Evolutionary conservation across 2,329 filamentous ascomycete genomes (phyloP), one percentile per base, ranked within the genome.

Genomic region (Aspergillus sp.): DNA sequence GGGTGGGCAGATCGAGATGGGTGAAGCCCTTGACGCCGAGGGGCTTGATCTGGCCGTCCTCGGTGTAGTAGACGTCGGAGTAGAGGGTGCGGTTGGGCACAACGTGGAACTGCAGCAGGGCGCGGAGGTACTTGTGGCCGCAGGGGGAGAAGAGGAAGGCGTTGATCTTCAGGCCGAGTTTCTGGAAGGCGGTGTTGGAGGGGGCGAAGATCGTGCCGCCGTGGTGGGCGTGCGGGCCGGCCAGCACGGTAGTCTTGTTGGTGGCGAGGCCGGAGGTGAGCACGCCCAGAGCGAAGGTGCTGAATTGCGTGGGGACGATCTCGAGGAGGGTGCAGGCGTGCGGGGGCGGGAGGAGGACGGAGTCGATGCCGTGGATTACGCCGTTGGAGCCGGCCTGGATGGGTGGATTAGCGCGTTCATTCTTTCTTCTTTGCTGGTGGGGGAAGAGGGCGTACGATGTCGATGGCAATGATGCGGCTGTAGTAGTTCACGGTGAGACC

Each of bases 401-500:
- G 34, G 7, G 25, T 29, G 25, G 25, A 3, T 29, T 29, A 29
- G 25, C 11, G 9, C 9, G 23, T 25, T 29, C 11, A 7, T 29
- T 29, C 5, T 29, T 9, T 10, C 6, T 10, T 25, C n/a, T n/a
- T n/a, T n/a, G n/a, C n/a, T 1, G 88, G 86, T 0, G 91, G 92
- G 3, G 91, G 91, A 7, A 94, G 77, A 56, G 77, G 53, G 53
- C 69, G 60, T 76, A 89, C 86, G 61, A 94, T 83, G 70, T 96
- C 84, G 49, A 83, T 76, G 3, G 81, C 83, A 3, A 91, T 73
- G 31, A 96, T 76, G 58, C 82, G 85, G 73, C 82, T 85, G 72
- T 88, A 88, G 64, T 90, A 89, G 75, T 96, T 96, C 62, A 96
- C 69, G 10, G 80, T 81, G 2, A 92, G 74, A 11, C 88, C 88